Conservation (phyloP, 768 basidiomycete species). For the Mycena galericulata region DNA sequence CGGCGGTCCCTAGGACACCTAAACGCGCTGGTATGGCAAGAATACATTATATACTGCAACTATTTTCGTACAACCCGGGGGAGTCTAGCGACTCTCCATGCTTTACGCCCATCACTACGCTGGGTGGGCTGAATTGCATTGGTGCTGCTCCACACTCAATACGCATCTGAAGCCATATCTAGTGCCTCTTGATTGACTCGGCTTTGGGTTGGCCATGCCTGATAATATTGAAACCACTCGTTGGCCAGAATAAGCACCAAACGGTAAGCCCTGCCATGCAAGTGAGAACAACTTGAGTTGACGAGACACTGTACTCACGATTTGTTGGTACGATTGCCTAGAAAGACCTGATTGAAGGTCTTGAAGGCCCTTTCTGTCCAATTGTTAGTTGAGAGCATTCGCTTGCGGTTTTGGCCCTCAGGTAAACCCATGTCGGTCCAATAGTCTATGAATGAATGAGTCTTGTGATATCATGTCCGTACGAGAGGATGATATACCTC, state of each 20-base stretch:
- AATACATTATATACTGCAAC: background rate
- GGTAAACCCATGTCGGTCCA: slow-evolving; percentile 34
- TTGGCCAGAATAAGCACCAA: slow-evolving; percentile 26
- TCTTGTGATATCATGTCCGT: no score
- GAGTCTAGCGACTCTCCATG: slow-evolving; percentile 3
- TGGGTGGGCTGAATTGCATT: background rate
- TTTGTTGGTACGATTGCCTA: slow-evolving; percentile 24
- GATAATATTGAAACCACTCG: slow-evolving; percentile 28
- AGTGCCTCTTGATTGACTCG: slow-evolving; percentile 13
- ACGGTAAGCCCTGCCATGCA: slow-evolving; percentile 1
- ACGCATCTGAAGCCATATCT: background rate
- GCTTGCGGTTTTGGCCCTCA: slow-evolving; percentile 11
- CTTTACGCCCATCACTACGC: background rate
- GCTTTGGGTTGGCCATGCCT: slow-evolving; percentile 12
- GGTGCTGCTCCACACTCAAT: slow-evolving; percentile 9
- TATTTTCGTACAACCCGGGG: background rate
- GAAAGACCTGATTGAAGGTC: slow-evolving; percentile 32
- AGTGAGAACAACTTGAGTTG: background rate
- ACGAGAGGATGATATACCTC: background rate
- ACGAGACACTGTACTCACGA: slow-evolving; percentile 3
- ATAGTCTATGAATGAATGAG: background rate
- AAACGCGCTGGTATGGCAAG: no score
- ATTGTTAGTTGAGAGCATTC: slow-evolving; percentile 28
- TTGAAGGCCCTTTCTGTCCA: slow-evolving; percentile 34
- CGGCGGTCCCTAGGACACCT: no score